Evolutionary conservation across 2,329 filamentous ascomycete genomes (phyloP).

Genomic region (Stachybotrys elegans): DNA sequence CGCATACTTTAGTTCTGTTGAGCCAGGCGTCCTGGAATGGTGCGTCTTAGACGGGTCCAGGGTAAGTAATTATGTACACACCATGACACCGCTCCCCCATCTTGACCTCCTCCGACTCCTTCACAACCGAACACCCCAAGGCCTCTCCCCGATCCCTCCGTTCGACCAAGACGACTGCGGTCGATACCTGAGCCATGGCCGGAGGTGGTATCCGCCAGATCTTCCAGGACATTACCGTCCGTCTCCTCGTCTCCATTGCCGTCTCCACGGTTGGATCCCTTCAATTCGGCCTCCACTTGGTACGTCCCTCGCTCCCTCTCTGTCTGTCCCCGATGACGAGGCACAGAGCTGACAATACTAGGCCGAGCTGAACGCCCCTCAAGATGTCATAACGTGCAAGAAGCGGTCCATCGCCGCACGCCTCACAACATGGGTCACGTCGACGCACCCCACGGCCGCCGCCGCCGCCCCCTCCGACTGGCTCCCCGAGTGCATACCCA

Average conservation of each 20-base stretch:
- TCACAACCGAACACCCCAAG: no score
- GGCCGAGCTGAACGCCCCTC: slow-evolving; percentile 93
- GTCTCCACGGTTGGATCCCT: slow-evolving; percentile 80
- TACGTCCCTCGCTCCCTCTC: slow-evolving; percentile 38
- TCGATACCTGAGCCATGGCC: slow-evolving; percentile 23
- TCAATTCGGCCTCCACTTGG: slow-evolving; percentile 91
- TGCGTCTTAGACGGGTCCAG: no score
- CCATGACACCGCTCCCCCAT: no score
- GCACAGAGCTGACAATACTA: slow-evolving; percentile 8
- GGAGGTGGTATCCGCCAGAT: slow-evolving; percentile 19
- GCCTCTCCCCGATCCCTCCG: no score
- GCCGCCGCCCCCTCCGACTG: slow-evolving; percentile 20
- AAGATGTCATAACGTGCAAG: slow-evolving; percentile 87
- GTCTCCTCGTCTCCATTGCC: slow-evolving; percentile 70
- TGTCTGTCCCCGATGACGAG: neutral
- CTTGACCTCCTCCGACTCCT: no score
- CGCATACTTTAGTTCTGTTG: no score
- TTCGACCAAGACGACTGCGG: no score
- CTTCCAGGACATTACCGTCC: slow-evolving; percentile 58
- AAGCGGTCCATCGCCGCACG: slow-evolving; percentile 37
- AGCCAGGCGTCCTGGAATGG: no score
- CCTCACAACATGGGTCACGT: slow-evolving; percentile 21
- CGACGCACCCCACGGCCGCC: slow-evolving; percentile 14
- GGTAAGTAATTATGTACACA: no score
- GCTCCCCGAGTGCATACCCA: slow-evolving; percentile 77